These are phyloP conservation scores for Asterochloris erici DNA, from an alignment of 139 green algal species.

Conservation along the genomic window DNA sequence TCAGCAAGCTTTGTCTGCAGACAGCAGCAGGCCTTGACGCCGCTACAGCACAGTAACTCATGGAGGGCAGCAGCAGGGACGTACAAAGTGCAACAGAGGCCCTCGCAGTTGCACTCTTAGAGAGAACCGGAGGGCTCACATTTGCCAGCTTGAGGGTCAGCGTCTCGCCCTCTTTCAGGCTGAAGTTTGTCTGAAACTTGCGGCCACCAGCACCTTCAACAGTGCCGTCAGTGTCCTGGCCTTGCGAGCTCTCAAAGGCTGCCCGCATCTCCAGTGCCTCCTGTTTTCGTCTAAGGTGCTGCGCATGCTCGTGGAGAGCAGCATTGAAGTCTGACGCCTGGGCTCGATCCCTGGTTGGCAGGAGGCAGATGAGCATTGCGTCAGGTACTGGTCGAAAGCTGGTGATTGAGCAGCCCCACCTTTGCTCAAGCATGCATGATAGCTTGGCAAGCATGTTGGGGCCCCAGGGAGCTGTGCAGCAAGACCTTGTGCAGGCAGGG, in stretches of 20 bases:
- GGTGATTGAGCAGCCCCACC: too few relatives aligned
- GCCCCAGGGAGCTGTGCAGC: too few relatives aligned
- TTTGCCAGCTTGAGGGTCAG: conserved; percentile 13
- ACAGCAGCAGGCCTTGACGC: too few relatives aligned
- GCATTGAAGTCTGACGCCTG: conserved; percentile 66
- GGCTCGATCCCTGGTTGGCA: conserved; percentile 46
- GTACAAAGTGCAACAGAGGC: not conserved
- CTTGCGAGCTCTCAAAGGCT: conserved; percentile 23
- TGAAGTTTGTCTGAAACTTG: not conserved
- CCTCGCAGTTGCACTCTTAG: not conserved
- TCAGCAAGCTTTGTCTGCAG: too few relatives aligned
- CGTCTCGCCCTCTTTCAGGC: conserved; percentile 6
- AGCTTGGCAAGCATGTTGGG: too few relatives aligned
- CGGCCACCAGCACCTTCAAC: not conserved
- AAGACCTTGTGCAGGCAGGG: too few relatives aligned
- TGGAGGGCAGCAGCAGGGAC: not conserved
- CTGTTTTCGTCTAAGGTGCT: conserved; percentile 54
- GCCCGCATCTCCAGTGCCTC: conserved; percentile 45
- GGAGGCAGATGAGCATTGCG: not conserved
- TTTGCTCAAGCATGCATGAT: too few relatives aligned
- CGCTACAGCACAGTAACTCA: too few relatives aligned
- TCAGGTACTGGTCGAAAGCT: not conserved
- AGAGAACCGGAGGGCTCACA: not conserved
- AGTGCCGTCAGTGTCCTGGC: not conserved
- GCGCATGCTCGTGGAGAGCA: conserved; percentile 64